phyloP scores from a whole-genome alignment of 1,139 yeast species.

The Protomyces arabidopsidicola region DNA sequence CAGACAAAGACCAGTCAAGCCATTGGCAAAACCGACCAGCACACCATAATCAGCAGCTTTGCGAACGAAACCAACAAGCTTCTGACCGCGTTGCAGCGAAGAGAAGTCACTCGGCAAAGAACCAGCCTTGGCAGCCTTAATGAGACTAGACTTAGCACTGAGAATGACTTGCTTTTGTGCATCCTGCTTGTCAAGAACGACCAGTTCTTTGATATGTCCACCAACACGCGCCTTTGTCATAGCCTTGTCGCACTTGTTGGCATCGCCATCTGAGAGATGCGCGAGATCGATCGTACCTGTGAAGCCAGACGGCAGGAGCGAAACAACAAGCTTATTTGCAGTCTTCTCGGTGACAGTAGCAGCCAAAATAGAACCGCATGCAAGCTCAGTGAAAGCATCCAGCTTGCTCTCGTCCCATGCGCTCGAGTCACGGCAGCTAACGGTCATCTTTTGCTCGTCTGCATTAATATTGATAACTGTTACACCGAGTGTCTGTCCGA shows the following conservation, averaged over 20 bases:
- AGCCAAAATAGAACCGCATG: slow-evolving; percentile 60
- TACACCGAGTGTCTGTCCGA: slow-evolving; percentile 81
- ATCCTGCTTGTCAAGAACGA: slow-evolving; percentile 64
- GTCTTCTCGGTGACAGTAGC: slow-evolving; percentile 69
- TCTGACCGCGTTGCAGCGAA: slow-evolving; percentile 53
- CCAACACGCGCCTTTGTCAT: slow-evolving; percentile 61
- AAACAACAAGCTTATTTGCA: slow-evolving; percentile 56
- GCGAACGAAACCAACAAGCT: slow-evolving; percentile 67
- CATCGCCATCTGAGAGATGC: slow-evolving; percentile 69
- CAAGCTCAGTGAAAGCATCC: slow-evolving; percentile 47
- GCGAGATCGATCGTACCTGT: slow-evolving; percentile 71
- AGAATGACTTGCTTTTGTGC: slow-evolving; percentile 58
- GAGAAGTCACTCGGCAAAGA: slow-evolving; percentile 56
- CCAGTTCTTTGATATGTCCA: slow-evolving; percentile 53
- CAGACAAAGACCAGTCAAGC: slow-evolving; percentile 74
- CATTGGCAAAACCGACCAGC: slow-evolving; percentile 76
- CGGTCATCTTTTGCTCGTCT: slow-evolving; percentile 56
- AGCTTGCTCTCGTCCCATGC: slow-evolving; percentile 49
- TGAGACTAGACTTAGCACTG: slow-evolving; percentile 61
- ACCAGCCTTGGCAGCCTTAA: slow-evolving; percentile 56
- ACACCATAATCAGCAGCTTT: slow-evolving; percentile 71
- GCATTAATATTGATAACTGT: slow-evolving; percentile 57
- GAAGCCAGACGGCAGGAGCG: slow-evolving; percentile 47
- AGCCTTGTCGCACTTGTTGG: slow-evolving; percentile 61
- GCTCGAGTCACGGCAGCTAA: slow-evolving; percentile 66